These are phyloP conservation scores for Podosphaera aphanis DNA, from an alignment of 2,329 filamentous ascomycete genomes.

Conservation along the genomic window DNA sequence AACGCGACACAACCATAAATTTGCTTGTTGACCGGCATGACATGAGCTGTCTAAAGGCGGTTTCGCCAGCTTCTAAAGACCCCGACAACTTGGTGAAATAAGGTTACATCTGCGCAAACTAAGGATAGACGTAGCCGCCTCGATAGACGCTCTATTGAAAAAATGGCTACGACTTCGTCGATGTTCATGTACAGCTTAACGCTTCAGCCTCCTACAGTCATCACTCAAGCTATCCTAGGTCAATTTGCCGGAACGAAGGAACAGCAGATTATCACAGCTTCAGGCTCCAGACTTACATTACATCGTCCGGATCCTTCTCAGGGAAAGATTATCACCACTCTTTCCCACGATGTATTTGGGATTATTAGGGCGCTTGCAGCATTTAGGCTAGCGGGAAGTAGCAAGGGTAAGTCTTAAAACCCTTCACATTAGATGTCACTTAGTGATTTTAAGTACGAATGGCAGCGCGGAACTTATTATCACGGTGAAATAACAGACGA, in stretches of 20 bases:
- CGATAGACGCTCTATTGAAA: constrained; percentile 2
- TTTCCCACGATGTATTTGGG: constrained; percentile 87
- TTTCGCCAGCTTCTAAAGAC: constrained; percentile 6
- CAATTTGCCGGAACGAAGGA: constrained; percentile 93
- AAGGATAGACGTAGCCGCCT: background rate
- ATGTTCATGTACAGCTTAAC: constrained; percentile 98
- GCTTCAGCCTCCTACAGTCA: constrained; percentile 71
- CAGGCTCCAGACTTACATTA: constrained; percentile 71
- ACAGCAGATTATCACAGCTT: constrained; percentile 88
- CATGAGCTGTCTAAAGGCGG: constrained; percentile 11
- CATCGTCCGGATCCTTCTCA: constrained; percentile 66
- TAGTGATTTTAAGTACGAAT: constrained; percentile 48
- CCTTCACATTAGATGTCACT: constrained; percentile 28
- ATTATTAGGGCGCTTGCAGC: constrained; percentile 77
- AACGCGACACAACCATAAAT: background rate
- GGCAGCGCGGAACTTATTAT: constrained; percentile 21
- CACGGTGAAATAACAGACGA: background rate
- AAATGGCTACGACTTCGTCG: constrained; percentile 89
- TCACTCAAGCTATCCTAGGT: constrained; percentile 76
- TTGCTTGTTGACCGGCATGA: constrained; percentile 2
- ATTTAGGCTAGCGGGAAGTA: constrained; percentile 80
- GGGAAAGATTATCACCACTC: constrained; percentile 64
- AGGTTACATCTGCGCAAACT: background rate
- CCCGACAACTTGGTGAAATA: background rate
- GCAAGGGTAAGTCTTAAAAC: constrained; percentile 55